Base-by-base conservation (phyloP, 2,329 filamentous ascomycete species). In the Chlorencoelia australis region DNA sequence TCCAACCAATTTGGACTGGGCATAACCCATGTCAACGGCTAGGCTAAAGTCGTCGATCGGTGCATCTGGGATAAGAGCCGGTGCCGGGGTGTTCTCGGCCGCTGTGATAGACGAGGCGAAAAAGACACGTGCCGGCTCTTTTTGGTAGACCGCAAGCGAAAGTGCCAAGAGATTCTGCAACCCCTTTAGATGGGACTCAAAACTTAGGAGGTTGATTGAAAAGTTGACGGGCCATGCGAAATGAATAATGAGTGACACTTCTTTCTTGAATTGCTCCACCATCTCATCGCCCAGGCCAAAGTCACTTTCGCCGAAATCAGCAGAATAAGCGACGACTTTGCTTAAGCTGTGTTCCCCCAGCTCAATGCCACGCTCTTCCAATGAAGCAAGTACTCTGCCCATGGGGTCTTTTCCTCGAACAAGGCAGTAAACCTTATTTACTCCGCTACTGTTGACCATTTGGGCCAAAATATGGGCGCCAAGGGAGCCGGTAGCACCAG, bases 401-500 rank as follows among this genome's bases (percentile, higher is more conserved):
- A 36, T 39, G 33, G 39, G 34, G 4, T 43, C 28, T 15, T 48
- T 42, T 5, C 68, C 68, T 20, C 72, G 63, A 4, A 73, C 65
- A 2, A 75, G 60, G 37, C 66, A 68, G 58, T 69, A 73, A 2
- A 76, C 57, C 5, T 57, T 58, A 20, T 60, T 56, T 20, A 83
- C 62, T 14, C 71, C 69, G 8, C 71, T 64, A n/a, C 71, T 63
- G 2, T 66, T 61, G 2, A 71, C 67, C 10, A 83, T 65, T n/a
- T 74, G 68, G 3, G 69, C 66, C 2, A 75, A 62, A 1, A 79
- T 59, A 45, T 79, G 75, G 0, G 72, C 65, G 2, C 79, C 79
- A 0, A 82, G 61, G 2, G 75, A 77, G 1, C 79, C 79, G 0
- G 79, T 82, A 0, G 70, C 68, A 2, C 79, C 79, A 0, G 78